These are phyloP conservation scores for Blechomonas ayalai DNA, from an alignment of 208 protist species.

Conservation along the genomic window DNA sequence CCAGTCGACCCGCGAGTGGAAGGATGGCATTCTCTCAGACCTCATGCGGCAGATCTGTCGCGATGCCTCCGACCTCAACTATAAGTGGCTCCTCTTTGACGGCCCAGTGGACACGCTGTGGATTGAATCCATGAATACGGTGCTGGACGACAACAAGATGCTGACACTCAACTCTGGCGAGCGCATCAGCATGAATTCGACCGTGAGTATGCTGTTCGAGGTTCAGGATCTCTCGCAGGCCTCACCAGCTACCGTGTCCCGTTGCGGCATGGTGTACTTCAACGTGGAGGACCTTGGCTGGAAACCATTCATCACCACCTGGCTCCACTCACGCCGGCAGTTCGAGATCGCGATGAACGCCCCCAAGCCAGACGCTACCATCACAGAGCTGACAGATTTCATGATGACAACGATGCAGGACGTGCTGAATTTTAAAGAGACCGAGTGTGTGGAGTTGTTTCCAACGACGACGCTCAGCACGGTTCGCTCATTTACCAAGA, in stretches of 20 bases:
- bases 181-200: conserved; percentile 95
- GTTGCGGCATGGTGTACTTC: conserved; percentile 98
- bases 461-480: conserved; percentile 80
- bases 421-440: conserved; percentile 70
- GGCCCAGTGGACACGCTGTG: conserved; percentile 98
- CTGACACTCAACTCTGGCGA: conserved; percentile 98
- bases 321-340: conserved; percentile 83
- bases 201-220: conserved; percentile 98
- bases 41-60: conserved; percentile 92
- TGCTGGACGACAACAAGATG: conserved; percentile 99
- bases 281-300: conserved; percentile 93
- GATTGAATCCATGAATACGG: conserved; percentile 99
- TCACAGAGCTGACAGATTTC: conserved; percentile 77
- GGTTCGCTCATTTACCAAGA: conserved; percentile 89
- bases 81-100: conserved; percentile 98
- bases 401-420: conserved; percentile 77
- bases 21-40: conserved; percentile 95
- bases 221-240: conserved; percentile 96
- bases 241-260: conserved; percentile 98
- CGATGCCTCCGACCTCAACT: conserved; percentile 84
- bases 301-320: conserved; percentile 92
- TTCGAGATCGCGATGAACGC: conserved; percentile 87
- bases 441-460: conserved; percentile 89
- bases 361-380: conserved; percentile 84
- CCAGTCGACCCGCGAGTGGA: conserved; percentile 96